Evolutionary conservation across 129 eudicot genomes (phyloP).

Genomic region (Arctium lappa): DNA sequence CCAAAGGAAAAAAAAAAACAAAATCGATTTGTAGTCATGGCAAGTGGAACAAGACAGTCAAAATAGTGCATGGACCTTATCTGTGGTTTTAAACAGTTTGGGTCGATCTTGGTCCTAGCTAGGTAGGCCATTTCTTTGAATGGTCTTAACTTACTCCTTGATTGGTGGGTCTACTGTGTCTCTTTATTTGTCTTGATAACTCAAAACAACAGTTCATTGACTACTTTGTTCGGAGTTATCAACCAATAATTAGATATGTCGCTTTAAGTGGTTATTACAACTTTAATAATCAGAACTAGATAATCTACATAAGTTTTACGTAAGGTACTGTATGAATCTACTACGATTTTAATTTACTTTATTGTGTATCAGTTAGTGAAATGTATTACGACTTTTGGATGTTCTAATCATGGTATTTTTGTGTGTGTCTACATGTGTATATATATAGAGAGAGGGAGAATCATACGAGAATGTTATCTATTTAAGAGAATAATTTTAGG

Average conservation of each 20-base stretch:
- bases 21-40: too few relatives aligned
- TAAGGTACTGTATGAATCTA: background rate
- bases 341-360: too few relatives aligned
- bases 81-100: background rate
- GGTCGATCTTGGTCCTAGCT: background rate
- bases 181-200: background rate
- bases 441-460: too few relatives aligned
- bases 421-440: too few relatives aligned
- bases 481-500: too few relatives aligned
- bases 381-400: background rate
- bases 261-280: background rate
- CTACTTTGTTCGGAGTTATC: background rate
- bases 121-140: background rate
- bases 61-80: background rate
- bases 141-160: background rate
- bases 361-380: background rate
- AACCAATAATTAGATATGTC: background rate
- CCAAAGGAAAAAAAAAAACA: background rate
- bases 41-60: background rate
- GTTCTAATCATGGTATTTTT: too few relatives aligned
- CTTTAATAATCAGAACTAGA: background rate
- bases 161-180: background rate
- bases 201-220: background rate
- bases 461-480: too few relatives aligned
- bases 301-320: background rate